phyloP scores from a whole-genome alignment of 106 monocot species.

The Dendrobium chrysotoxum region DNA sequence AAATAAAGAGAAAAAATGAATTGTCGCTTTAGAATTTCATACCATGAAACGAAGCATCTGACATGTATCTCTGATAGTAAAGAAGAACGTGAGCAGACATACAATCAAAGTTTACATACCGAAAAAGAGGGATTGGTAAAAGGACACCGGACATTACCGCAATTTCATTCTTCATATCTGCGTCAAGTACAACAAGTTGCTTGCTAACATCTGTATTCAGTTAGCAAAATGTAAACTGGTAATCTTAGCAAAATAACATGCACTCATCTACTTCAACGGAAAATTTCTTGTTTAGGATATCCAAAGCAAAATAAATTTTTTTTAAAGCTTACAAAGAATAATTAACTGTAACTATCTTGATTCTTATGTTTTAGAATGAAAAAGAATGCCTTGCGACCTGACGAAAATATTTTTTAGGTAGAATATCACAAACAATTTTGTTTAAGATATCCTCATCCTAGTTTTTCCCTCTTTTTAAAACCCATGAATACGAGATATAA shows the following conservation, averaged over 20 bases:
- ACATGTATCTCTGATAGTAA: slow-evolving; percentile 57
- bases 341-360: no score
- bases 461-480: no score
- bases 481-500: not conserved
- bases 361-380: no score
- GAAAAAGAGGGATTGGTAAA: not conserved
- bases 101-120: not conserved
- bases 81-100: not conserved
- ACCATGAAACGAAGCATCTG: slow-evolving; percentile 67
- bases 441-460: no score
- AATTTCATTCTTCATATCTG: slow-evolving; percentile 42
- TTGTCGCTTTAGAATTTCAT: slow-evolving; percentile 2
- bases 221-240: not conserved
- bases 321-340: no score
- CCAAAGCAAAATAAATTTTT: no score
- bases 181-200: slow-evolving; percentile 9
- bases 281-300: no score
- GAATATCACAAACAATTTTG: no score
- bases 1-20: not conserved
- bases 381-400: no score
- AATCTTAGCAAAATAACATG: not conserved
- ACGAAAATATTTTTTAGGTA: no score
- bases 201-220: slow-evolving; percentile 16
- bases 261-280: no score
- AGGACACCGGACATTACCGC: slow-evolving; percentile 28